Evolutionary conservation across 805 yeast genomes (phyloP).

Genomic region (Wickerhamomyces xylosicus): DNA sequence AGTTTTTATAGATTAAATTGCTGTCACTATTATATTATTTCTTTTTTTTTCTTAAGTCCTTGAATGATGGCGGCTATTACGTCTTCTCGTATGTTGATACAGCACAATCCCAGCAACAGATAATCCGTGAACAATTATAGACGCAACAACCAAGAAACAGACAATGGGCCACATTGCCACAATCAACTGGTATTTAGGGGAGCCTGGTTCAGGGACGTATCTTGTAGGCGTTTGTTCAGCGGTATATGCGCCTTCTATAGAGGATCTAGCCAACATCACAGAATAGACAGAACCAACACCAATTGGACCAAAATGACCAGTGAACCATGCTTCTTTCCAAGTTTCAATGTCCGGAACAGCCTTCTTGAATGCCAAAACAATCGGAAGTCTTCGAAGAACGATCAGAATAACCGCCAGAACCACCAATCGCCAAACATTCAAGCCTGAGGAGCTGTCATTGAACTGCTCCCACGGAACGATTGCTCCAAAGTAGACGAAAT

Average conservation of each 20-base stretch:
- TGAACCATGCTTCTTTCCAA: constrained; percentile 90
- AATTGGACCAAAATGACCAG: constrained; percentile 94
- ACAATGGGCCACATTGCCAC: constrained; percentile 74
- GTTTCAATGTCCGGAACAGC: constrained; percentile 78
- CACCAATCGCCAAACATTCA: constrained; percentile 71
- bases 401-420: constrained; percentile 65
- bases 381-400: constrained; percentile 74
- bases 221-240: constrained; percentile 47
- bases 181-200: constrained; percentile 9
- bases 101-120: constrained; percentile 55
- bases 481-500: constrained; percentile 84
- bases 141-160: constrained; percentile 68
- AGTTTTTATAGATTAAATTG: neutral
- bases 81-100: neutral
- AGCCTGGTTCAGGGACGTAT: constrained; percentile 28
- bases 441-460: constrained; percentile 50
- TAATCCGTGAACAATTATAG: constrained; percentile 85
- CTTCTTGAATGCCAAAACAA: constrained; percentile 63
- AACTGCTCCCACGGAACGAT: constrained; percentile 82
- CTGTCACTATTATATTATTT: neutral
- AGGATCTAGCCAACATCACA: constrained; percentile 66
- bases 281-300: constrained; percentile 93
- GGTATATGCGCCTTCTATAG: constrained; percentile 44
- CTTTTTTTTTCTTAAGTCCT: neutral
- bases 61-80: too few species aligned